These are phyloP conservation scores for Aspergillus sojae DNA, from an alignment of 2,329 filamentous ascomycete genomes.

Conservation along the genomic window DNA sequence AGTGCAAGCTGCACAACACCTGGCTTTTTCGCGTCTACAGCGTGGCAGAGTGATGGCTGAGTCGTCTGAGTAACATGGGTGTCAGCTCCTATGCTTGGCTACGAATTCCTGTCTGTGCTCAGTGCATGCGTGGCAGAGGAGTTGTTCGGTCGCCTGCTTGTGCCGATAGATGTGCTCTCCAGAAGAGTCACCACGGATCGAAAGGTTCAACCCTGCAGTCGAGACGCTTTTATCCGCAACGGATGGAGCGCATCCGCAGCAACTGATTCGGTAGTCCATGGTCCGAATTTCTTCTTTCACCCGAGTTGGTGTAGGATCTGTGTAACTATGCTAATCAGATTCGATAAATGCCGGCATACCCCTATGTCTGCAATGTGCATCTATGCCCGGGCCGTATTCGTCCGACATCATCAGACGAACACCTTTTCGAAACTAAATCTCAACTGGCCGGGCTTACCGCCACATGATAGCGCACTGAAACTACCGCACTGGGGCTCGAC, in stretches of 20 bases:
- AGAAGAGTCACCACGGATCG: not conserved
- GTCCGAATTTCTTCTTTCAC: not conserved
- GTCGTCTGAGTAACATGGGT: not conserved
- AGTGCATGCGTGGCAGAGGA: not conserved
- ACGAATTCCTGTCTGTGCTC: not conserved
- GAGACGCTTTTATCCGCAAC: not conserved
- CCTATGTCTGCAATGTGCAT: constrained; percentile 1
- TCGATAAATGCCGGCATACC: constrained; percentile 3
- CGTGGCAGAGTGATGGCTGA: not conserved
- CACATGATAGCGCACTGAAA: constrained; percentile 2
- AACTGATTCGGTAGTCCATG: not conserved
- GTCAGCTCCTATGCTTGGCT: constrained; percentile 1
- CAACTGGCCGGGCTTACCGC: not conserved
- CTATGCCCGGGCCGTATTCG: constrained; percentile 3
- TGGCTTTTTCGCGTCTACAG: not conserved
- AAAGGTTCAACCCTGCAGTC: not conserved
- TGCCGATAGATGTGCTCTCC: not conserved
- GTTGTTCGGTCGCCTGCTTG: not conserved
- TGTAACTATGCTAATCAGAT: constrained; percentile 3
- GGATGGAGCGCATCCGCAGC: not conserved
- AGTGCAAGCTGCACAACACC: not conserved
- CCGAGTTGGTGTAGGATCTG: not conserved
- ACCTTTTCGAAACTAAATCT: not conserved
- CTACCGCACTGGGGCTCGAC: not conserved
- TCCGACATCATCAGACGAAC: constrained; percentile 5